Evolutionary conservation across 2,329 filamentous ascomycete genomes (phyloP).

Genomic region (Colletotrichum scovillei): DNA sequence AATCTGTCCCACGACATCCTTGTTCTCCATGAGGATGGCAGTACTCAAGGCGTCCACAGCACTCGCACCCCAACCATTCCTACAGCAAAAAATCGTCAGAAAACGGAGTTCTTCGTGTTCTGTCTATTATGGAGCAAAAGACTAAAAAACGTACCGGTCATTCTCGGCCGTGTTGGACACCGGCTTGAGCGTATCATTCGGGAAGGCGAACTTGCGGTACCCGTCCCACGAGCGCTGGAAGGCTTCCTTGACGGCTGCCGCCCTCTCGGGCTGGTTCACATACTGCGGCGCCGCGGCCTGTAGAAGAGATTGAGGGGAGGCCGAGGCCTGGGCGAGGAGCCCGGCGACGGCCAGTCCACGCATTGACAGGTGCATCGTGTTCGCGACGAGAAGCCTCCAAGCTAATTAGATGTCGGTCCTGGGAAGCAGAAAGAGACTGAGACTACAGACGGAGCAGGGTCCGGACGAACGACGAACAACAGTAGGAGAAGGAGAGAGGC

Average conservation of each 20-base stretch:
- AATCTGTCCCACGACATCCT: slow-evolving; percentile 75
- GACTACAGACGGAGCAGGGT: background rate
- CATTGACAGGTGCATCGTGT: slow-evolving; percentile 6
- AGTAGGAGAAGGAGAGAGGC: background rate
- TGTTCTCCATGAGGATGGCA: slow-evolving; percentile 79
- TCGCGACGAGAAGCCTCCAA: background rate
- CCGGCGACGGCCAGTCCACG: slow-evolving; percentile 8
- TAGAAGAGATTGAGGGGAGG: slow-evolving; percentile 5
- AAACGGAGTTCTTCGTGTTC: background rate
- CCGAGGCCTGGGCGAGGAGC: slow-evolving; percentile 4
- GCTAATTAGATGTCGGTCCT: background rate
- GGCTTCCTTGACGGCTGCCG: slow-evolving; percentile 72
- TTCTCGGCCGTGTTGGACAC: slow-evolving; percentile 73
- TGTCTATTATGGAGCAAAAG: too few species aligned
- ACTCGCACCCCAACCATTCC: slow-evolving; percentile 87
- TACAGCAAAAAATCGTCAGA: slow-evolving; percentile 47
- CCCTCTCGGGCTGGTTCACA: slow-evolving; percentile 53
- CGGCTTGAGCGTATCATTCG: slow-evolving; percentile 80
- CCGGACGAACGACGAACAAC: background rate
- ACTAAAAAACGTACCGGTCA: slow-evolving; percentile 67
- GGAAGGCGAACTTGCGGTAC: slow-evolving; percentile 80
- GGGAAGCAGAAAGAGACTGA: background rate
- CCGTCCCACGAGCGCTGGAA: slow-evolving; percentile 79
- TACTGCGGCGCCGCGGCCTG: slow-evolving; percentile 8
- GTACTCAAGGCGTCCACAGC: slow-evolving; percentile 85